A percentile compares a stretch with the other conserved stretches of the same genome.
Conservation (phyloP, 306 rosid genomes). For the Glycyrrhiza uralensis region DNA sequence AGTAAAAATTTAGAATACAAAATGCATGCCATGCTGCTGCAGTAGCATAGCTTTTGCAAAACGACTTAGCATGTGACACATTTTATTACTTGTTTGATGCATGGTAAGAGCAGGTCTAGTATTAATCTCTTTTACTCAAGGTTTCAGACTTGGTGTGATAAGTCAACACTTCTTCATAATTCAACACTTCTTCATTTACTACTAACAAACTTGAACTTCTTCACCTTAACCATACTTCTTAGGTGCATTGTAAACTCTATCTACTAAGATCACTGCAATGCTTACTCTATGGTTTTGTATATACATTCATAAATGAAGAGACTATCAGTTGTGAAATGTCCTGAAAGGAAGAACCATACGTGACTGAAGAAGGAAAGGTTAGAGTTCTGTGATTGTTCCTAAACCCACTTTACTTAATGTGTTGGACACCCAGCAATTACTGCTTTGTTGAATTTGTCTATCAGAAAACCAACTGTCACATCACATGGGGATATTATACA, state of each 20-base stretch:
- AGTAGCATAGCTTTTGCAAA: not conserved
- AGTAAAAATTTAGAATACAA: not conserved
- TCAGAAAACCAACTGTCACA: not conserved
- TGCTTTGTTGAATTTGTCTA: not conserved
- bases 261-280: not conserved
- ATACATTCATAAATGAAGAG: not conserved
- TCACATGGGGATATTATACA: not conserved
- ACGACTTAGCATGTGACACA: constrained; percentile 7
- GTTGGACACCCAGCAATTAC: not conserved
- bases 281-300: not conserved
- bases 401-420: not conserved
- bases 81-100: not conserved
- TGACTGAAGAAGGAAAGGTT: not conserved
- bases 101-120: not conserved
- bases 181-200: not conserved
- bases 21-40: not conserved
- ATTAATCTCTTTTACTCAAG: not conserved
- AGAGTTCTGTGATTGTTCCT: not conserved
- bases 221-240: not conserved
- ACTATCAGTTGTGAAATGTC: not conserved
- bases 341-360: not conserved
- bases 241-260: not conserved
- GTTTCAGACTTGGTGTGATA: not conserved
- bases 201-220: too few relatives aligned
- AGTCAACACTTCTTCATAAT: not conserved